Conservation (phyloP, 148 eudicot species). For the Chenopodium quinoa region DNA sequence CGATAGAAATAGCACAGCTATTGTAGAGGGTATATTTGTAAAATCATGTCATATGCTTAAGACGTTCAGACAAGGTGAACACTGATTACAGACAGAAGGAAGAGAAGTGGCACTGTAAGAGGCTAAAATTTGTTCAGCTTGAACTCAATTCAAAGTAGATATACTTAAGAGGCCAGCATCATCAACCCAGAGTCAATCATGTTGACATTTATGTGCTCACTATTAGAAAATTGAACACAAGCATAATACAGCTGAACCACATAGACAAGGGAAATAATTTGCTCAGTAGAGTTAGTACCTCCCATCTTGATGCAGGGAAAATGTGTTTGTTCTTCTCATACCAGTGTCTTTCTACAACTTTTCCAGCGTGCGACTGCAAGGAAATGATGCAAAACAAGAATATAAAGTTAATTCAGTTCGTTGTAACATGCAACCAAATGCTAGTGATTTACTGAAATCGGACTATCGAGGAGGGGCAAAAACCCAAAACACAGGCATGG, state of each 20-base stretch:
- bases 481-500: not conserved
- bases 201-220: not conserved
- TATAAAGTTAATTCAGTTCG: not conserved
- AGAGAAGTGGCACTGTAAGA: not conserved
- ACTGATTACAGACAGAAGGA: not conserved
- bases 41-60: no score
- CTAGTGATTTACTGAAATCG: not conserved
- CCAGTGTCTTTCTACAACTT: constrained; percentile 99
- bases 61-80: not conserved
- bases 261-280: not conserved
- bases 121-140: not conserved
- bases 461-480: not conserved
- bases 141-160: not conserved
- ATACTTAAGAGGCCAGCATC: not conserved
- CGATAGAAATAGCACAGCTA: not conserved
- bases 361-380: constrained; percentile 96
- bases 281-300: constrained; percentile 48
- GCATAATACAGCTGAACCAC: not conserved
- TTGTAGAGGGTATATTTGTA: no score
- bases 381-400: not conserved
- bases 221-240: not conserved
- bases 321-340: constrained; percentile 98
- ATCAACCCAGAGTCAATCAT: not conserved
- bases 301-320: constrained; percentile 99
- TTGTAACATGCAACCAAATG: not conserved